phyloP scores from a whole-genome alignment of 1,284 basidiomycete species.

The Lentinula novae-zelandiae region DNA sequence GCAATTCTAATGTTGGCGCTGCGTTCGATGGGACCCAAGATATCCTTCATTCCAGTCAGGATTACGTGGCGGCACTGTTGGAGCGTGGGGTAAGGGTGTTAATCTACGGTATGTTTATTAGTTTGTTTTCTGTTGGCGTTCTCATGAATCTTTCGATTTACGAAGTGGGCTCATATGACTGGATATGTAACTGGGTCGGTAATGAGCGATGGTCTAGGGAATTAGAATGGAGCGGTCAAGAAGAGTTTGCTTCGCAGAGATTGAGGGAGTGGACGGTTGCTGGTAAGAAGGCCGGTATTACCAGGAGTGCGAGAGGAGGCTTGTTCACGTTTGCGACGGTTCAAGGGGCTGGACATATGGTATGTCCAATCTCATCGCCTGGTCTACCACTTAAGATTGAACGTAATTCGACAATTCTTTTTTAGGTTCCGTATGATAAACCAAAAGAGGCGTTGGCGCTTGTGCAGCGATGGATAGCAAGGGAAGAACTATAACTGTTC shows the following conservation, averaged over 20 bases:
- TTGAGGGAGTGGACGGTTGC: conserved; percentile 48
- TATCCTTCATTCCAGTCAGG: conserved; percentile 35
- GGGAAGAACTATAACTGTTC: conserved; percentile 24
- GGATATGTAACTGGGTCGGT: conserved; percentile 75
- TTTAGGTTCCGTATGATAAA: conserved; percentile 49
- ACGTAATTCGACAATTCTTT: not conserved
- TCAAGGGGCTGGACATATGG: conserved; percentile 51
- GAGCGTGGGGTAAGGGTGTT: conserved; percentile 73
- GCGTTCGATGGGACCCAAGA: conserved; percentile 42
- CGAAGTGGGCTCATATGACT: conserved; percentile 59
- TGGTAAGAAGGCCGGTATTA: conserved; percentile 44
- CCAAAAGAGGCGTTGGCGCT: conserved; percentile 44
- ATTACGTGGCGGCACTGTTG: conserved; percentile 67
- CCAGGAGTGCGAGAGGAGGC: conserved; percentile 32
- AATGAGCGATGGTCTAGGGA: conserved; percentile 59
- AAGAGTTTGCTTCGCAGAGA: conserved; percentile 41
- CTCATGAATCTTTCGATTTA: not conserved
- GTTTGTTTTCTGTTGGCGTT: not conserved
- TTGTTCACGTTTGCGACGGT: conserved; percentile 51
- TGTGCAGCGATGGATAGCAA: conserved; percentile 43
- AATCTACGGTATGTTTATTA: conserved; percentile 48
- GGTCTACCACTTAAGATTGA: not conserved
- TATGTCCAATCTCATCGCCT: conserved; percentile 23
- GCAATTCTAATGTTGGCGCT: conserved; percentile 35
- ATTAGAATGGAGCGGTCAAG: conserved; percentile 63